Base-by-base conservation (phyloP, 1,284 basidiomycete species). In the Pholiota adiposa region DNA sequence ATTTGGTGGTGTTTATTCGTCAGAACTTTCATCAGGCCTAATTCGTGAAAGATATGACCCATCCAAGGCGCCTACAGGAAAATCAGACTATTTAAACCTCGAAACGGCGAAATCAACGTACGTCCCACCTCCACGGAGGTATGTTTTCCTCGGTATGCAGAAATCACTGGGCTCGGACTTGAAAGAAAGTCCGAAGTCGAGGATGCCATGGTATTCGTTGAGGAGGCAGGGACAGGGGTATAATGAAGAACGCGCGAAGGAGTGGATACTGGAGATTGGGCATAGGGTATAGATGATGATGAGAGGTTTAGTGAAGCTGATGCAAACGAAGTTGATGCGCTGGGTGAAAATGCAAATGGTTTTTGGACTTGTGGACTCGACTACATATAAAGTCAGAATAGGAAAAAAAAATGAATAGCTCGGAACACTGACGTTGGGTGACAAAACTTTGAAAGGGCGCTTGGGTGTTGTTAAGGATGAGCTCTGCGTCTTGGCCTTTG, bases 321-420 rank as follows among this genome's bases (percentile, higher is more conserved):
- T 14, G 61, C 44, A 9, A 62, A 50, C 6, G 67, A 63, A 3
- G 67, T 58, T 25, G 67, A 65, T 9, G 67, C 56, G 19, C 65
- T 61, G 7, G 67, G 71, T 3, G 73, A 77, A 55, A 79, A 77
- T 16, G 77, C 73, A 65, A 86, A 86, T 0, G 84, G 74, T 63
- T 82, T 85, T 66, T 87, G 85, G 0, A 73, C 70, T 63, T 84
- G 83, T 7, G 85, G 83, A 52, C 75, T 83, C 34, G 82, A 73
- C 83, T 86, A 14, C 16, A 62, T 21, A 50, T 4, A 5, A n/a
- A 31, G n/a, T 38, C 34, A 29, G 16, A 44, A 1, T 49, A 7
- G 12, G 19, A 19, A 21, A 4, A 2, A 55, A 6, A 36, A 27
- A 14, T 25, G 25, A 27, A 19, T 36, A 14, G 27, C 11, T 16